phyloP scores from a whole-genome alignment of 352 stramenopile genomes.

The Phytophthora fragariae region DNA sequence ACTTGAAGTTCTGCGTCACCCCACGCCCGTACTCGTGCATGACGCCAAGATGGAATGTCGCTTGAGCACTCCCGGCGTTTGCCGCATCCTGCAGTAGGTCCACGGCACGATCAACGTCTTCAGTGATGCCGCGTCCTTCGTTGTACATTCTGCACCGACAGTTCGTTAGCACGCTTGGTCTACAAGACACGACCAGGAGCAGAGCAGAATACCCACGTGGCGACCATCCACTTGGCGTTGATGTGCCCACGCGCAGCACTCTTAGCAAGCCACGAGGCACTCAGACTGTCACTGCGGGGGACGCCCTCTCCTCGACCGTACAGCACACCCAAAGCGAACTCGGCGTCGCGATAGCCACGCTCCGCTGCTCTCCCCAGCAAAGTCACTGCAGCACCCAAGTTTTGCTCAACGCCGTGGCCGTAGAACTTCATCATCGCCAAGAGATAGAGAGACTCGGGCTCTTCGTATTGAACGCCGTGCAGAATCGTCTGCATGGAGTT shows the following conservation, averaged over 20 bases:
- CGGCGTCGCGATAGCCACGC: slow-evolving; percentile 44
- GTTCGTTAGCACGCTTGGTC: background rate
- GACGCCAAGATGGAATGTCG: slow-evolving; percentile 53
- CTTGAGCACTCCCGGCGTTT: slow-evolving; percentile 29
- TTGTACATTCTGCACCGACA: slow-evolving; percentile 41
- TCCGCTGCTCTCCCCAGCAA: slow-evolving; percentile 40
- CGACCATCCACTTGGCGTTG: slow-evolving; percentile 65
- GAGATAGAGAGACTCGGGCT: slow-evolving; percentile 60
- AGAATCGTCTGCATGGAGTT: slow-evolving; percentile 44
- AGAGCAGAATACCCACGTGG: slow-evolving; percentile 32
- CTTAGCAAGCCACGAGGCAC: slow-evolving; percentile 48
- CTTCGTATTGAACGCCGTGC: slow-evolving; percentile 41
- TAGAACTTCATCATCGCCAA: slow-evolving; percentile 63
- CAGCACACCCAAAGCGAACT: slow-evolving; percentile 59
- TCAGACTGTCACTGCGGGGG: slow-evolving; percentile 40
- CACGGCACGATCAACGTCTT: slow-evolving; percentile 41
- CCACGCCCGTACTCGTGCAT: slow-evolving; percentile 65
- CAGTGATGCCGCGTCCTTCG: slow-evolving; percentile 48
- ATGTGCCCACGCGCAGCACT: slow-evolving; percentile 47
- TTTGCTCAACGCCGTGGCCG: slow-evolving; percentile 48
- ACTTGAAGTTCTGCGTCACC: slow-evolving; percentile 40
- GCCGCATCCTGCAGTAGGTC: slow-evolving; percentile 45
- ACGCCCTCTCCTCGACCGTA: slow-evolving; percentile 42
- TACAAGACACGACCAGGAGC: background rate
- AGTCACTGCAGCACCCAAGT: slow-evolving; percentile 38